Evolutionary conservation across 352 stramenopile species (phyloP), one percentile per base, ranked within the genome.

Genomic region (Phytophthora pluvialis): DNA sequence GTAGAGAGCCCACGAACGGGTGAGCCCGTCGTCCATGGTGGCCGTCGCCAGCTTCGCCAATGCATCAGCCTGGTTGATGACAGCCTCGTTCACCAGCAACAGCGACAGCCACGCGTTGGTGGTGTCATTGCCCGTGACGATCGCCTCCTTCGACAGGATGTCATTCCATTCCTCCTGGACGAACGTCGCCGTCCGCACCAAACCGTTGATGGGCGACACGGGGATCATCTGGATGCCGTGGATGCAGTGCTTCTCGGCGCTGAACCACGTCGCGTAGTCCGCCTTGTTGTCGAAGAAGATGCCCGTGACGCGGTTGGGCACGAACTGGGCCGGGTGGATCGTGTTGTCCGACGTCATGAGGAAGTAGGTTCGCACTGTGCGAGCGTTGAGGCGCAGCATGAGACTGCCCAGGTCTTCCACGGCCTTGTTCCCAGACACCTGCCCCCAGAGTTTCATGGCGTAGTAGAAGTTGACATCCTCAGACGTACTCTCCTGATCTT

Each of bases 161-260:
- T 53, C 46, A 18, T 53, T 12, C 46, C 46, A 53, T 53, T 53
- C 46, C 15, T 53, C 46, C n/a, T 53, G 13, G 16, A 53, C n/a
- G 11, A 53, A 53, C 31, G 46, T 25, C 46, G n/a, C 12, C 7
- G 46, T 42, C 9, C 46, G 46, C 13, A 25, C 46, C 11, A 53
- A 42, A 13, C 28, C 28, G 28, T 53, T 53, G 31, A 53, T 53
- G 25, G 46, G 46, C 39, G 80, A 87, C 28, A 91, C 82, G 43
- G 78, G 81, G 49, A 92, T 83, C 83, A 93, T 93, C 62, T 93
- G 83, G 52, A 93, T 92, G 50, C 83, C 83, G 62, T 92, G 83
- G 66, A 92, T 92, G 49, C 73, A 87, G 67, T 90, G 78, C 65
- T 87, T 88, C 48, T 90, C 81, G 15, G 78, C 49, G 50, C 81